Conservation (phyloP, 176 grass and related monocot species). For the Panicum miliaceum region DNA sequence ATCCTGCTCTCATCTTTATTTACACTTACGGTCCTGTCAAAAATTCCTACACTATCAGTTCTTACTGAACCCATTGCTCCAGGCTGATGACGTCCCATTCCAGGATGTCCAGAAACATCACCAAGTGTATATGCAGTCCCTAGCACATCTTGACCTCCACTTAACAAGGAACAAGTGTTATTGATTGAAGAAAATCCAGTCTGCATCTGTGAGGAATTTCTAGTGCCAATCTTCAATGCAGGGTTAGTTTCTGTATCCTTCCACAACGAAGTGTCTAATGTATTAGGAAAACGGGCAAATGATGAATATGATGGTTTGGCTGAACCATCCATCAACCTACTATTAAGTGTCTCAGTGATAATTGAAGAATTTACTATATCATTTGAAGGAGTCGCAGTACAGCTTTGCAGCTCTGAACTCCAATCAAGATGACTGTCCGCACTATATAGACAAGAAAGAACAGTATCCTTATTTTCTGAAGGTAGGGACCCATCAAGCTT, state of each 20-base stretch:
- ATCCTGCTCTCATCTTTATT: constrained; percentile 84
- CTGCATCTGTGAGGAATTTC: constrained; percentile 41
- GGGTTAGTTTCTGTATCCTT: constrained; percentile 39
- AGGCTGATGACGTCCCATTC: constrained; percentile 43
- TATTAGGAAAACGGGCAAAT: constrained; percentile 34
- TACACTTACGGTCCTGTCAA: constrained; percentile 62
- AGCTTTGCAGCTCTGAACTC: constrained; percentile 44
- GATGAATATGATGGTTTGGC: constrained; percentile 34
- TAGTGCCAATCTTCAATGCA: constrained; percentile 16
- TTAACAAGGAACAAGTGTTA: constrained; percentile 34
- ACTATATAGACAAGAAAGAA: constrained; percentile 35
- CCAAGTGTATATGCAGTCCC: constrained; percentile 38
- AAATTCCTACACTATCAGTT: constrained; percentile 51
- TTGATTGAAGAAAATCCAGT: constrained; percentile 23
- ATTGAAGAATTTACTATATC: constrained; percentile 36
- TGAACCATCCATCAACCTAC: constrained; percentile 33
- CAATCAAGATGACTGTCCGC: constrained; percentile 53
- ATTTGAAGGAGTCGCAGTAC: constrained; percentile 27
- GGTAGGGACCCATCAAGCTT: constrained; percentile 33
- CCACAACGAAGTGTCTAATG: constrained; percentile 40
- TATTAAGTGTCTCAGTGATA: constrained; percentile 16
- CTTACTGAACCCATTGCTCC: constrained; percentile 35
- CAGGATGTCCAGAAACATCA: constrained; percentile 46
- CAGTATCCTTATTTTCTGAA: constrained; percentile 36
- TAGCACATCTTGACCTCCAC: constrained; percentile 46